Conservation (phyloP, 2,329 filamentous ascomycete genomes). For the Penicillium olsonii region DNA sequence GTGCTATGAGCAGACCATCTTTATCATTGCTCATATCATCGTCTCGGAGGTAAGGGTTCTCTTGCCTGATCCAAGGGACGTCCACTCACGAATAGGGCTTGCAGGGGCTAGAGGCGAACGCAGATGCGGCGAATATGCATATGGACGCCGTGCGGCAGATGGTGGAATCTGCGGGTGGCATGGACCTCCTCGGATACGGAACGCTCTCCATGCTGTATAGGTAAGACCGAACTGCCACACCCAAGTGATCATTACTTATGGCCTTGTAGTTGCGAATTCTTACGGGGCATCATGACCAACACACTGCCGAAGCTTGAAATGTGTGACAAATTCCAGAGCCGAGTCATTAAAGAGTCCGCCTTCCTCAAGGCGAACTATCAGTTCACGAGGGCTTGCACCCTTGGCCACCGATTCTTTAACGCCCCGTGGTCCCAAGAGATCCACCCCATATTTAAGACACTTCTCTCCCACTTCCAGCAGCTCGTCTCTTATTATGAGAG, state of each 20-base stretch:
- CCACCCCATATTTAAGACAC: slow-evolving; percentile 3
- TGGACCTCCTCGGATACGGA: slow-evolving; percentile 18
- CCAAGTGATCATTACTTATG: neutral
- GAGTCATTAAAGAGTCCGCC: slow-evolving; percentile 13
- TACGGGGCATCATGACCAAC: slow-evolving; percentile 11
- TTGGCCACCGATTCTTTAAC: slow-evolving; percentile 12
- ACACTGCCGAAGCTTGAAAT: slow-evolving; percentile 10
- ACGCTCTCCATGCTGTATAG: slow-evolving; percentile 20
- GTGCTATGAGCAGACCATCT: slow-evolving; percentile 16
- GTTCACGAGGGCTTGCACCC: neutral
- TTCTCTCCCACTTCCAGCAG: slow-evolving; percentile 8
- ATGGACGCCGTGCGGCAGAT: slow-evolving; percentile 17
- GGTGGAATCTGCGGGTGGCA: slow-evolving; percentile 13
- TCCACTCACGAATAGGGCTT: neutral
- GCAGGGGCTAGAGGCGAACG: slow-evolving; percentile 19
- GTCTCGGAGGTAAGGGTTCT: slow-evolving; percentile 13
- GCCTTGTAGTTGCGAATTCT: slow-evolving; percentile 10
- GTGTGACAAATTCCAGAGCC: slow-evolving; percentile 14
- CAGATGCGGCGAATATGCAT: slow-evolving; percentile 16
- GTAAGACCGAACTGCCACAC: slow-evolving; percentile 5
- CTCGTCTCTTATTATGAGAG: slow-evolving; percentile 19
- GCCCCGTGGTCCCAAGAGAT: slow-evolving; percentile 11
- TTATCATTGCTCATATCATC: slow-evolving; percentile 20
- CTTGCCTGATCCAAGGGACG: neutral
- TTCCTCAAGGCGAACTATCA: slow-evolving; percentile 4